Evolutionary conservation across 2,329 filamentous ascomycete species (phyloP).

Genomic region (Penicillium sp.): DNA sequence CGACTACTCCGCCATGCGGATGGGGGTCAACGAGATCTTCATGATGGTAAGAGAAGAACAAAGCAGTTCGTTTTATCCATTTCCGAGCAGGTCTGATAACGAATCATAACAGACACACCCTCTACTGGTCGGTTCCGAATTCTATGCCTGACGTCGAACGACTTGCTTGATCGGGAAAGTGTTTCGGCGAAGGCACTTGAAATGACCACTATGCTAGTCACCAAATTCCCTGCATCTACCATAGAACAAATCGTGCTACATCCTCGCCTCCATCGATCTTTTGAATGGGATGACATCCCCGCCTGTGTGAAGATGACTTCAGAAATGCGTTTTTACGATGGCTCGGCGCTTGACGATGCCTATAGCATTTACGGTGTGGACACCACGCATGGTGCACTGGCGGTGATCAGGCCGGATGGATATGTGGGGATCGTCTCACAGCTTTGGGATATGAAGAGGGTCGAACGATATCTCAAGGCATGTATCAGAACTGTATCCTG

Average conservation of each 20-base stretch:
- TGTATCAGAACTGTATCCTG: neutral
- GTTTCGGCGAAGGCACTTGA: constrained; percentile 30
- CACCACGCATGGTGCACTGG: constrained; percentile 32
- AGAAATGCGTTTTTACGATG: constrained; percentile 41
- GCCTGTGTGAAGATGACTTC: constrained; percentile 32
- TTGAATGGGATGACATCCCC: constrained; percentile 10
- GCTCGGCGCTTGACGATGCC: constrained; percentile 35
- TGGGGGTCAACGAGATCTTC: constrained; percentile 37
- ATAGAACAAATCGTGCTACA: constrained; percentile 41
- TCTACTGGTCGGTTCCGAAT: constrained; percentile 43
- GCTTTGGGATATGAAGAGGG: neutral
- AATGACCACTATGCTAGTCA: constrained; percentile 22
- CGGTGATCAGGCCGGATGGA: constrained; percentile 44
- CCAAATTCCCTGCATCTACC: constrained; percentile 26
- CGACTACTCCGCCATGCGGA: constrained; percentile 38
- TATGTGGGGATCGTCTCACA: constrained; percentile 33
- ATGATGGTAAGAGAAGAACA: constrained; percentile 30
- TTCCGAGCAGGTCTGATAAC: neutral
- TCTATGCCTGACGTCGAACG: constrained; percentile 36
- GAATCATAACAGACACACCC: constrained; percentile 30
- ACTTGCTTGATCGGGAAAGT: constrained; percentile 35
- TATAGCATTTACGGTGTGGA: constrained; percentile 42
- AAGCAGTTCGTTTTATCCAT: too few species aligned
- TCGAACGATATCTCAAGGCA: neutral
- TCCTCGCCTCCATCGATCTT: constrained; percentile 20